A percentile compares a stretch with the other conserved stretches of the same genome.
These are phyloP conservation scores for Pseudogymnoascus sp. DNA, from an alignment of 2,329 filamentous ascomycete species.

Conservation along the genomic window DNA sequence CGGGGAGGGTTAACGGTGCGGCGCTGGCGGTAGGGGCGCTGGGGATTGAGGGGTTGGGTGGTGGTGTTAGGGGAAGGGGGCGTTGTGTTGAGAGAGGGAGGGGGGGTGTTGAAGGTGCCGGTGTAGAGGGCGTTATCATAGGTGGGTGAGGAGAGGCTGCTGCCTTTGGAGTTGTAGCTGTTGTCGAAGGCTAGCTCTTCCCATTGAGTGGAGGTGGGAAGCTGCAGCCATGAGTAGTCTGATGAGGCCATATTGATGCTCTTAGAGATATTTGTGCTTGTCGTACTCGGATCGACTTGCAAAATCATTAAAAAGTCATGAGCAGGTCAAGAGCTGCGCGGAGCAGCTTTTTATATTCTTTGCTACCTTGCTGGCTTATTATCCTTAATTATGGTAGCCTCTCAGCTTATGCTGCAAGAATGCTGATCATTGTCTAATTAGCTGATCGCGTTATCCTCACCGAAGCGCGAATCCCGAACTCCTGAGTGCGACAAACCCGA, in stretches of 20 bases:
- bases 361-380: background rate
- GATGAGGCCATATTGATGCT: background rate
- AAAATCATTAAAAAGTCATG: background rate
- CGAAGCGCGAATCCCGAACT: background rate
- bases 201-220: background rate
- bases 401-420: background rate
- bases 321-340: background rate
- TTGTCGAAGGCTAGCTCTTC: background rate
- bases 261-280: background rate
- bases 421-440: background rate
- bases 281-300: background rate
- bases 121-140: background rate
- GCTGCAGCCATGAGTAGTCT: background rate
- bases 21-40: background rate
- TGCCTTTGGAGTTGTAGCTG: background rate
- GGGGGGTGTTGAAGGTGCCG: background rate
- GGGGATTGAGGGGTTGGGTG: background rate
- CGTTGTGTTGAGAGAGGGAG: background rate
- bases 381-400: background rate
- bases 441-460: background rate
- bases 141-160: background rate
- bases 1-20: background rate
- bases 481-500: background rate
- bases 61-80: background rate
- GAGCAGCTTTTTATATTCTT: background rate